These are phyloP conservation scores for Cystobasidium ongulense DNA, from an alignment of 768 basidiomycete species.

Conservation along the genomic window DNA sequence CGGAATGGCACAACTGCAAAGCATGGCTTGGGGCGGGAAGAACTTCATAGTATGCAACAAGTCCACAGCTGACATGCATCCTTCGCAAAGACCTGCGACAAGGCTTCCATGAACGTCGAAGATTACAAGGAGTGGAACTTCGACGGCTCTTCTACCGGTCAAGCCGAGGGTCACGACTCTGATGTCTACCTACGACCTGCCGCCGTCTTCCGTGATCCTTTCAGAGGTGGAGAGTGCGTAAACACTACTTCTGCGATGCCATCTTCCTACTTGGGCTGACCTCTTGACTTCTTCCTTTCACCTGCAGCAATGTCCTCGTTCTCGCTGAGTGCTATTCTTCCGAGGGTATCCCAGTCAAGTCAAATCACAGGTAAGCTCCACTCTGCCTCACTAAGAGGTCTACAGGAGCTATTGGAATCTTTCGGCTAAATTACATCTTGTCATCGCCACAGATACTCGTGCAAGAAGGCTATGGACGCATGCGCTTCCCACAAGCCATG, in stretches of 20 bases:
- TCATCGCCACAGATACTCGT: conserved; percentile 54
- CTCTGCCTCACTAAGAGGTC: background rate
- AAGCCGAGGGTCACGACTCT: conserved; percentile 89
- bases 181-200: conserved; percentile 97
- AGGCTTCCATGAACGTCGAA: conserved; percentile 76
- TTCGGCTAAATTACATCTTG: background rate
- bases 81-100: conserved; percentile 66
- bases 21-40: too few species aligned
- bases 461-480: conserved; percentile 90
- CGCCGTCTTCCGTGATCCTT: conserved; percentile 96
- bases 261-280: background rate
- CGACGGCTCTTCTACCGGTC: conserved; percentile 63
- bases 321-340: conserved; percentile 86
- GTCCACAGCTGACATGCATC: background rate
- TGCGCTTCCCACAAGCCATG: conserved; percentile 73
- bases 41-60: too few species aligned
- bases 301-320: conserved; percentile 42
- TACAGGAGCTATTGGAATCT: background rate
- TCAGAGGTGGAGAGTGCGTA: conserved; percentile 97
- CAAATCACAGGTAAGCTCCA: conserved; percentile 63
- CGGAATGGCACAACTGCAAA: too few species aligned
- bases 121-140: conserved; percentile 98
- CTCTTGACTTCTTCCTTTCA: background rate
- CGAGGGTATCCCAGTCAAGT: conserved; percentile 94
- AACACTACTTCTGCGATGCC: background rate